Conservation (phyloP, 1,284 basidiomycete species). For the Cutaneotrichosporon dermatis region DNA sequence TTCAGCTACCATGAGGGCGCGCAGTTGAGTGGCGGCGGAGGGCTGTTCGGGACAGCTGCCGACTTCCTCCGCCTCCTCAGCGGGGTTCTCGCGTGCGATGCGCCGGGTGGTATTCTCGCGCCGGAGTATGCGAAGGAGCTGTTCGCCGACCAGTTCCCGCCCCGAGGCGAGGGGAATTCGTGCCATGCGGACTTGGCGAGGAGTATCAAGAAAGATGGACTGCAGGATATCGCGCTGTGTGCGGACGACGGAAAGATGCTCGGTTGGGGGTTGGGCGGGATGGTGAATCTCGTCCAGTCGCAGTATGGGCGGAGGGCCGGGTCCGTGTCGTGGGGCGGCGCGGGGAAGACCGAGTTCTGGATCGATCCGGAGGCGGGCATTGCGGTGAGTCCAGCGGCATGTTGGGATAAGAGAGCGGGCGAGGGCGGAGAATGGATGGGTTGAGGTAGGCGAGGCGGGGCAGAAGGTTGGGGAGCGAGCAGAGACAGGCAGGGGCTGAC, state of each 20-base stretch:
- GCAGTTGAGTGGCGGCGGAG: conserved; percentile 29
- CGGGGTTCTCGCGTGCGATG: not conserved
- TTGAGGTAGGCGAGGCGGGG: no score
- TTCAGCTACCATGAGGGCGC: not conserved
- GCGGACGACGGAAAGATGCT: no score
- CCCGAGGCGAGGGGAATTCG: not conserved
- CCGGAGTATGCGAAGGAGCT: conserved; percentile 11
- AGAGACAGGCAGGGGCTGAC: no score
- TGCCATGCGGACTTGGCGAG: not conserved
- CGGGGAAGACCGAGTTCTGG: conserved; percentile 34
- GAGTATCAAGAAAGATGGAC: not conserved
- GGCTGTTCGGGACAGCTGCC: conserved; percentile 30
- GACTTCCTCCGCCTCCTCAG: conserved; percentile 34
- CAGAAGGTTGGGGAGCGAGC: no score
- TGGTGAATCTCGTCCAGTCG: conserved; percentile 5
- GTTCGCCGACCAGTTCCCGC: conserved; percentile 21
- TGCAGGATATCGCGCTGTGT: conserved; percentile 4
- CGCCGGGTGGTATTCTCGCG: conserved; percentile 3
- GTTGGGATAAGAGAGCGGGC: no score
- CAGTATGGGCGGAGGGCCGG: conserved; percentile 20
- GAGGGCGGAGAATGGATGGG: no score
- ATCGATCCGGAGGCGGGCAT: conserved; percentile 32
- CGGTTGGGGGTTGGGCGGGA: no score
- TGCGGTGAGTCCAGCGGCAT: conserved; percentile 27
- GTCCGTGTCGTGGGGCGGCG: conserved; percentile 31